Conservation (phyloP, 2,329 filamentous ascomycete genomes). For the Colletotrichum endophyticum region DNA sequence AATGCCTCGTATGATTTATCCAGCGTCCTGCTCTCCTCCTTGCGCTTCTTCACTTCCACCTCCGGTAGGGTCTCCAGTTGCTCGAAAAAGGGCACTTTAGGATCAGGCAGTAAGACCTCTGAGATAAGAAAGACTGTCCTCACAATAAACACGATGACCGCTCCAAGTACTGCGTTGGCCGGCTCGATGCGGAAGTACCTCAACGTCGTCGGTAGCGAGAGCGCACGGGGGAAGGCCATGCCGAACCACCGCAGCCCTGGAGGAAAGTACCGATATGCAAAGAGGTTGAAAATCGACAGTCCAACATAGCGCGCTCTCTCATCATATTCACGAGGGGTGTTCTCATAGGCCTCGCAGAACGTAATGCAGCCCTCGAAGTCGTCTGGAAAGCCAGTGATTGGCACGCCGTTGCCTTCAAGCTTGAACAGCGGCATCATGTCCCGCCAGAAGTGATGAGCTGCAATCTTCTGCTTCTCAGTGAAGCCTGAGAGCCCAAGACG, state of each 20-base stretch:
- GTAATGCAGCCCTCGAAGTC: background rate
- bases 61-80: background rate
- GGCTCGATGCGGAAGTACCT: background rate
- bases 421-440: background rate
- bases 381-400: background rate
- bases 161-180: background rate
- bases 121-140: background rate
- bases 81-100: background rate
- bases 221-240: background rate
- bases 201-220: background rate
- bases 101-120: background rate
- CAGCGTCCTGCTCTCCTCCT: background rate
- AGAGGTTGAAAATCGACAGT: background rate
- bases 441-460: background rate
- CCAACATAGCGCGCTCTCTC: background rate
- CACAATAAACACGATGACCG: background rate
- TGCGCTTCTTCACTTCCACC: background rate
- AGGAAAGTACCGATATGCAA: background rate
- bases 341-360: background rate
- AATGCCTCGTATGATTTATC: background rate
- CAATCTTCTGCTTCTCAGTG: background rate
- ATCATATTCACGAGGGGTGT: background rate
- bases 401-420: background rate
- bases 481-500: background rate
- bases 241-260: background rate